These are phyloP conservation scores for Zygosaccharomyces pseudobailii DNA, from an alignment of 1,139 yeast species.

Conservation along the genomic window DNA sequence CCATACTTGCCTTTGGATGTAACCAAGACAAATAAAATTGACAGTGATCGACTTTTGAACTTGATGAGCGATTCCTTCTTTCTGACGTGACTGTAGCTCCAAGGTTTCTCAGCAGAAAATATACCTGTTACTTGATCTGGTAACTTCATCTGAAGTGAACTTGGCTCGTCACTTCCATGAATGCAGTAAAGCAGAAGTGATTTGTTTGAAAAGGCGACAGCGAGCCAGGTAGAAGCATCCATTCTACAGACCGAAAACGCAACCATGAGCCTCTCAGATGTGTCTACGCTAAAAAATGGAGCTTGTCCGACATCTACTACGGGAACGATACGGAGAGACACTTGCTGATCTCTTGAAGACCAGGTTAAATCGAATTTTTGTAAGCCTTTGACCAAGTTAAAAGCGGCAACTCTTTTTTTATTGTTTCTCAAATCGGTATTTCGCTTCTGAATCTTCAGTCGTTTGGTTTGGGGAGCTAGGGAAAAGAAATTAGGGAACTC, in stretches of 20 bases:
- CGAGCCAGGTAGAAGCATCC: background rate
- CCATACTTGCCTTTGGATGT: background rate
- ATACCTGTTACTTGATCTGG: background rate
- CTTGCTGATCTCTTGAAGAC: background rate
- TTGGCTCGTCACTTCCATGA: background rate
- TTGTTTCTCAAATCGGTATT: too few relatives aligned
- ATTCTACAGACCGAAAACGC: background rate
- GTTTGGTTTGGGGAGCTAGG: background rate
- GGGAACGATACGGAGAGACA: background rate
- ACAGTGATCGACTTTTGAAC: background rate
- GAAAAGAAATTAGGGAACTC: background rate
- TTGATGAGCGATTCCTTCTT: background rate
- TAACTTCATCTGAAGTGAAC: background rate
- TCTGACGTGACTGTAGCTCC: too few relatives aligned
- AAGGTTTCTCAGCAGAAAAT: background rate
- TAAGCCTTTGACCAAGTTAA: conserved; percentile 17
- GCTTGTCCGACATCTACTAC: background rate
- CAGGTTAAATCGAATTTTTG: conserved; percentile 11
- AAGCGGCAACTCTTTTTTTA: conserved; percentile 1
- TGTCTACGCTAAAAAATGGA: background rate
- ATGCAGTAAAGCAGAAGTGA: background rate
- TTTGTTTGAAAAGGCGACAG: background rate
- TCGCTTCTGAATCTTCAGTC: background rate
- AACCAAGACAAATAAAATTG: background rate
- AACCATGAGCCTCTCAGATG: background rate